Evolutionary conservation across 805 yeast genomes (phyloP).

Genomic region (Wickerhamomyces rabaulensis): DNA sequence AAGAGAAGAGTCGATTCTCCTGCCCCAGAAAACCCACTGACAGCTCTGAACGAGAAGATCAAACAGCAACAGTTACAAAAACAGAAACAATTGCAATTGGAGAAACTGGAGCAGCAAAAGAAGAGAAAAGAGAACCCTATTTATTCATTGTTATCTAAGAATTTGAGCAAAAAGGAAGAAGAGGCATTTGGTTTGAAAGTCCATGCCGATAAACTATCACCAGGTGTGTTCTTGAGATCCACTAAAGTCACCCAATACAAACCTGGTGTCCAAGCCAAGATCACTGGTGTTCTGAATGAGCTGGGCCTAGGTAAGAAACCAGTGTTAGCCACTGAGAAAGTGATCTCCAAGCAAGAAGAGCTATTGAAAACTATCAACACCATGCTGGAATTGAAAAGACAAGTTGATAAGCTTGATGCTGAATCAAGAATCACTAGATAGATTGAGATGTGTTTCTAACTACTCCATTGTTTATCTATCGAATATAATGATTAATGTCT

Average conservation of each 20-base stretch:
- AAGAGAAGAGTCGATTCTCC: constrained; percentile 40
- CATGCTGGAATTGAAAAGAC: constrained; percentile 78
- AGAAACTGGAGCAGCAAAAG: constrained; percentile 18
- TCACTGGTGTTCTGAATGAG: constrained; percentile 63
- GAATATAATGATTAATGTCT: neutral
- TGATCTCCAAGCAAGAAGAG: constrained; percentile 72
- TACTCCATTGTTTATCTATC: neutral
- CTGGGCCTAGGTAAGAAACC: constrained; percentile 78
- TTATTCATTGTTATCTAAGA: constrained; percentile 28
- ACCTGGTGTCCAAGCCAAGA: constrained; percentile 65
- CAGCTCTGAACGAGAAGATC: constrained; percentile 33
- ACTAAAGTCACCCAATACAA: constrained; percentile 72
- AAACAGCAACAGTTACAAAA: constrained; percentile 24
- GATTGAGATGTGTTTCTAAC: constrained; percentile 6
- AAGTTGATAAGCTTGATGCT: constrained; percentile 80
- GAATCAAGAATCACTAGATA: constrained; percentile 51
- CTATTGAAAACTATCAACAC: constrained; percentile 64
- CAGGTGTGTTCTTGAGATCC: constrained; percentile 79
- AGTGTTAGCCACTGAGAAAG: constrained; percentile 78
- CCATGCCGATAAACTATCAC: constrained; percentile 62
- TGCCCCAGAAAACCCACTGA: constrained; percentile 40
- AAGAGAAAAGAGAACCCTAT: constrained; percentile 27
- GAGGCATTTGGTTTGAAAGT: constrained; percentile 77
- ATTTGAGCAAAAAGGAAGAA: constrained; percentile 72
- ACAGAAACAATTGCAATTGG: constrained; percentile 21